A percentile compares a stretch with the other conserved stretches of the same genome.
These are phyloP conservation scores for Candida sp. DNA, from an alignment of 1,139 yeast genomes.

Conservation along the genomic window DNA sequence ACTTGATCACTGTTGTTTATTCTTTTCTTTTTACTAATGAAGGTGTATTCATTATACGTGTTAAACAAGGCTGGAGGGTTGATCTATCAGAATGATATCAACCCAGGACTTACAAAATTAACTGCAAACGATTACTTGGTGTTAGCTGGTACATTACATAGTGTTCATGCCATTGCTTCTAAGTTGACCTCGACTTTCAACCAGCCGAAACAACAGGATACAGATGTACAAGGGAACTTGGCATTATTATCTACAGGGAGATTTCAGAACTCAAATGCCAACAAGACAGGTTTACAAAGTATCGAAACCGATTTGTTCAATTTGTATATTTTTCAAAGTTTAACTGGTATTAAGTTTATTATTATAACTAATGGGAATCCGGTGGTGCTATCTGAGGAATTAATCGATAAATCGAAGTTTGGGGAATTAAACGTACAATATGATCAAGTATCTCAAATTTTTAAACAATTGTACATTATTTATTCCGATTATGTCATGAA, in stretches of 20 bases:
- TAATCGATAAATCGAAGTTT: constrained; percentile 20
- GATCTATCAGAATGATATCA: constrained; percentile 75
- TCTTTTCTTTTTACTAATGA: constrained; percentile 28
- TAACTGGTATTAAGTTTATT: constrained; percentile 68
- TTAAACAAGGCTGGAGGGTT: constrained; percentile 89
- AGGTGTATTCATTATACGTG: constrained; percentile 59
- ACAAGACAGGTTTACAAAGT: constrained; percentile 52
- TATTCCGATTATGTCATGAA: constrained; percentile 93
- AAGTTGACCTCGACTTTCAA: constrained; percentile 47
- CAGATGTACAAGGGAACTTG: constrained; percentile 10
- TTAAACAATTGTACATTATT: constrained; percentile 59
- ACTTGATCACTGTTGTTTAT: neutral
- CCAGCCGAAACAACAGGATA: constrained; percentile 10
- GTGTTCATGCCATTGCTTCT: constrained; percentile 93
- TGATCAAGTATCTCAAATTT: constrained; percentile 46
- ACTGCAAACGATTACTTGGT: constrained; percentile 87
- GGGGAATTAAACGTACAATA: constrained; percentile 34
- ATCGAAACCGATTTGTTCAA: constrained; percentile 63
- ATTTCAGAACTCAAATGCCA: constrained; percentile 40
- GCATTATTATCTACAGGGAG: constrained; percentile 28
- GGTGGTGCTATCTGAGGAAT: constrained; percentile 19
- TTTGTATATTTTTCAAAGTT: constrained; percentile 59
- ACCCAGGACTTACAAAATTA: constrained; percentile 54
- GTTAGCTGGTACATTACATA: constrained; percentile 91
- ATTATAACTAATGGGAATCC: constrained; percentile 51